Conservation (phyloP, 108 stramenopile genomes). For the Chaetoceros tenuissimus region DNA sequence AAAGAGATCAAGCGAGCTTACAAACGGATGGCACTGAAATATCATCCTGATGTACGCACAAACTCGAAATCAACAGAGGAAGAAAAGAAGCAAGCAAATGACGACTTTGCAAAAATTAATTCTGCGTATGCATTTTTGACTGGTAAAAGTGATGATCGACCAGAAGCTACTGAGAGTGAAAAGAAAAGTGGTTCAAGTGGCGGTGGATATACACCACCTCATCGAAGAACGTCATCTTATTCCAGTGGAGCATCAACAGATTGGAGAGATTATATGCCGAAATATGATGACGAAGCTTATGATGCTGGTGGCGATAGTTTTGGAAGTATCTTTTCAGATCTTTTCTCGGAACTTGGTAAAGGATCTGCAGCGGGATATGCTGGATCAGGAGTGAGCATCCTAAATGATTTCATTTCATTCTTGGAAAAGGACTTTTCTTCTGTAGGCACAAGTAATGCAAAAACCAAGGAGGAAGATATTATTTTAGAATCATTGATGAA, state of each 20-base stretch:
- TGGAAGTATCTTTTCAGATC: constrained; percentile 63
- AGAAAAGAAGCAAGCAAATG: constrained; percentile 57
- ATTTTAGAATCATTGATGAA: constrained; percentile 39
- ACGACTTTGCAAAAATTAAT: constrained; percentile 76
- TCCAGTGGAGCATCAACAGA: constrained; percentile 15
- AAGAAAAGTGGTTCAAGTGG: constrained; percentile 6
- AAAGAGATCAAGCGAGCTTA: constrained; percentile 75
- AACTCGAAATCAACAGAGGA: constrained; percentile 32
- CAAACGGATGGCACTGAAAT: constrained; percentile 61
- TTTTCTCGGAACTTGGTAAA: constrained; percentile 49
- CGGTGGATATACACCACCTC: constrained; percentile 67
- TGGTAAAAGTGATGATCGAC: constrained; percentile 31
- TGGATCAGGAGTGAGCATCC: constrained; percentile 26
- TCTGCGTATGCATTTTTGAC: constrained; percentile 62
- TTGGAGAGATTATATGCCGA: constrained; percentile 82
- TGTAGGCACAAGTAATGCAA: neutral
- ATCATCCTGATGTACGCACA: constrained; percentile 71
- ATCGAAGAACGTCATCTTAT: constrained; percentile 19
- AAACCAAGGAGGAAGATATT: constrained; percentile 41
- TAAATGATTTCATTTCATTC: constrained; percentile 71
- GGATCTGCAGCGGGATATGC: constrained; percentile 29
- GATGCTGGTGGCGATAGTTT: constrained; percentile 74
- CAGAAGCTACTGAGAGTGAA: neutral
- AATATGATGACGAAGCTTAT: constrained; percentile 46
- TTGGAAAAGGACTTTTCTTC: constrained; percentile 44